Percentiles rank a stretch among this genome's conserved stretches.
phyloP scores from a whole-genome alignment of 108 stramenopile genomes.

The Stephanodiscus minutulus region DNA sequence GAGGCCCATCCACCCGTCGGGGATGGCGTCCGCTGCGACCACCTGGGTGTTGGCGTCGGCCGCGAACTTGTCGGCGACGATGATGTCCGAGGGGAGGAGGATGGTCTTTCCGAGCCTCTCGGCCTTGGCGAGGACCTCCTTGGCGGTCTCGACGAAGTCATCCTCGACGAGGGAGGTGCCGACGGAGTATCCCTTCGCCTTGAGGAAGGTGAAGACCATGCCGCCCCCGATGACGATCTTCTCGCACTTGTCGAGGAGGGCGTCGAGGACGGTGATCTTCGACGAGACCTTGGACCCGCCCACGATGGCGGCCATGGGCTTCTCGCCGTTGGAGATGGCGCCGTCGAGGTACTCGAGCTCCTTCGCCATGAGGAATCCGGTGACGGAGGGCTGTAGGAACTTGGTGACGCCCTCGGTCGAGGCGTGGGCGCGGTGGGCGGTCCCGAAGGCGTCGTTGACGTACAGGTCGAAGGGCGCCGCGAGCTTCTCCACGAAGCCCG shows the following conservation, averaged over 20 bases:
- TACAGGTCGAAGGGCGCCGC: conserved; percentile 91
- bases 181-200: conserved; percentile 93
- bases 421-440: conserved; percentile 99
- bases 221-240: conserved; percentile 98
- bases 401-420: conserved; percentile 99
- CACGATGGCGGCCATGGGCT: conserved; percentile 99
- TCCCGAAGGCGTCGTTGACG: conserved; percentile 99
- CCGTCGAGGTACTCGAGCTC: conserved; percentile 99
- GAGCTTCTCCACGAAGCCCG: conserved; percentile 90
- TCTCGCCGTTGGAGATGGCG: conserved; percentile 93
- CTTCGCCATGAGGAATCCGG: conserved; percentile 96
- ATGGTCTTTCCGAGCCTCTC: conserved; percentile 91
- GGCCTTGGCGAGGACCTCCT: conserved; percentile 93
- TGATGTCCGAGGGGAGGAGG: conserved; percentile 94
- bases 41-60: conserved; percentile 88
- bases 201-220: conserved; percentile 99
- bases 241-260: conserved; percentile 99
- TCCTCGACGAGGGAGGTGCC: conserved; percentile 97
- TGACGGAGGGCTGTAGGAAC: conserved; percentile 87
- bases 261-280: conserved; percentile 99
- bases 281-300: conserved; percentile 99
- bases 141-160: conserved; percentile 95
- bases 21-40: conserved; percentile 87
- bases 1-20: conserved; percentile 99
- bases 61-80: conserved; percentile 92